Evolutionary conservation across 805 yeast species (phyloP), one percentile per base, ranked within the genome.

Genomic region (Cyberlindnera americana): DNA sequence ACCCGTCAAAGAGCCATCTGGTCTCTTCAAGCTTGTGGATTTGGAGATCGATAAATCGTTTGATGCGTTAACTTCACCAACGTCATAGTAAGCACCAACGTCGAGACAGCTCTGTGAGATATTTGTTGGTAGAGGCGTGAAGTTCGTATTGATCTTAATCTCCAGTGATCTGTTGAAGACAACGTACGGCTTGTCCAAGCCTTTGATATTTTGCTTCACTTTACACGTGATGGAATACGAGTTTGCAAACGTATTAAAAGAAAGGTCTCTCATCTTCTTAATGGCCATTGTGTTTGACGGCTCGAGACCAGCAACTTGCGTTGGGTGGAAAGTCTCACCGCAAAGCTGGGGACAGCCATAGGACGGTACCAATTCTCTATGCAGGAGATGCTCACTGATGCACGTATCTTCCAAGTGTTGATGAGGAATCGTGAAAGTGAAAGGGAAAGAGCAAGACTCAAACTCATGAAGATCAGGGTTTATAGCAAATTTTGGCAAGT

Each of bases 311-410:
- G 48, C 44, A 22, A 48, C 50, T 11, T 41, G 38, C 7, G 32
- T 28, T 7, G 49, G 23, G 11, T 45, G 42, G 38, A 50, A 52
- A 1, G 47, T n/a, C 11, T 44, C 27, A 4, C 47, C 45, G 25
- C 50, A 50, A 7, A 45, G 33, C 22, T 46, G 46, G 1, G 53
- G 53, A 14, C 46, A 40, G 2, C 53, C 56, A 24, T 41, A 48
- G 2, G 49, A 33, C 2, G 55, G 55, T 3, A 41, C 15, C 18
- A 51, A 25, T 1, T 10, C 10, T 25, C 45, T 25, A 37, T 49
- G 53, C 12, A 31, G 26, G 0, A 25, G 37, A 7, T 34, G 25
- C 6, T 17, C 33, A 15, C 33, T 27, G 15, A 27, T 38, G 32
- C 49, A 48, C 3, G 43, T 43, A 30, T 47, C 43, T 9, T 51